Percentiles rank a stretch among this genome's conserved stretches.
These are phyloP conservation scores for Coniochaeta pulveracea DNA, from an alignment of 2,329 filamentous ascomycete genomes.

Conservation along the genomic window DNA sequence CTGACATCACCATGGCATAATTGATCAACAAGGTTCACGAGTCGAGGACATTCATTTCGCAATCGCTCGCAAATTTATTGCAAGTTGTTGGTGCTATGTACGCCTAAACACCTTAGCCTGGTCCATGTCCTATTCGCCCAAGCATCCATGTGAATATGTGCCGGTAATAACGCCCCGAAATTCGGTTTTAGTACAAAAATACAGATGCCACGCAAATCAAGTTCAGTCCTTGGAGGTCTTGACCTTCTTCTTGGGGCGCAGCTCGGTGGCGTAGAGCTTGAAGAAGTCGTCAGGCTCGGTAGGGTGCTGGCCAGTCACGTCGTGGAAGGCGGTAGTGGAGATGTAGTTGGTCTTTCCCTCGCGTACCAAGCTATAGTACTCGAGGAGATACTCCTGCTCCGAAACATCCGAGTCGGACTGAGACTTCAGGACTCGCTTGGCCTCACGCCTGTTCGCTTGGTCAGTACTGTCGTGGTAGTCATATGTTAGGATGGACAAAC, in stretches of 20 bases:
- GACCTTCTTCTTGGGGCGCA: constrained; percentile 23
- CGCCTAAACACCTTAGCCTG: no score
- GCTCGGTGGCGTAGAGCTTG: constrained; percentile 27
- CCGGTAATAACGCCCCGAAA: no score
- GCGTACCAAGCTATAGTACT: constrained; percentile 39
- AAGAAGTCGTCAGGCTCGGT: constrained; percentile 37
- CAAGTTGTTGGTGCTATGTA: no score
- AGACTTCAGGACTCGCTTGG: constrained; percentile 20
- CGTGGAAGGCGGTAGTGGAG: constrained; percentile 34
- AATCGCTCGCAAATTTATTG: no score
- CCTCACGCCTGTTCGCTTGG: constrained; percentile 13
- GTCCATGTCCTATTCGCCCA: no score
- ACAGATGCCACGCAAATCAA: background rate
- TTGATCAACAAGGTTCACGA: no score
- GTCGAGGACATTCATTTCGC: no score
- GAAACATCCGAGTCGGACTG: constrained; percentile 23
- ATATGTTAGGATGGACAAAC: constrained; percentile 16
- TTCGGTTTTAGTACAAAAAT: no score
- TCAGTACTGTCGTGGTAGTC: constrained; percentile 5
- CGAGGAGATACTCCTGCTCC: constrained; percentile 34
- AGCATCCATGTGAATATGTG: no score
- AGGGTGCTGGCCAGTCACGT: constrained; percentile 32
- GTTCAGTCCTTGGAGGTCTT: constrained; percentile 7
- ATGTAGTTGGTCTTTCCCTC: constrained; percentile 44
- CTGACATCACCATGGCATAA: no score